These are phyloP conservation scores for Magnaporthiopsis poae DNA, from an alignment of 2,329 filamentous ascomycete genomes.

Conservation along the genomic window DNA sequence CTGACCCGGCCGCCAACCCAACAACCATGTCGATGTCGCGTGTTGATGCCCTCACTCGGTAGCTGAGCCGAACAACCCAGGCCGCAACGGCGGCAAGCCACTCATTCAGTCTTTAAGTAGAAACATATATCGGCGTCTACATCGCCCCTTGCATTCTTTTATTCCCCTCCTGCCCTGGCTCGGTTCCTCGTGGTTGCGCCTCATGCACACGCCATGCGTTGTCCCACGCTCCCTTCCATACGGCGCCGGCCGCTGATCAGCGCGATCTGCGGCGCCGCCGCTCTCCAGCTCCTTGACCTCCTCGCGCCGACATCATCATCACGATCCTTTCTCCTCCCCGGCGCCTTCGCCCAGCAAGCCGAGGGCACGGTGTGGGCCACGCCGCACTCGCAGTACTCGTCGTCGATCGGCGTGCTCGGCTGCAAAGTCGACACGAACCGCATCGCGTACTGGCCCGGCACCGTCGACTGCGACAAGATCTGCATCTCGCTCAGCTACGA, in stretches of 20 bases:
- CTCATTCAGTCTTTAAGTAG: conserved; percentile 1
- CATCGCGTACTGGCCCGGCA: conserved; percentile 49
- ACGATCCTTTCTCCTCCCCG: background rate
- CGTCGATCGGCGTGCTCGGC: conserved; percentile 47
- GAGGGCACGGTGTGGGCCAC: conserved; percentile 30
- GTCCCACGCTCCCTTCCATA: conserved; percentile 4
- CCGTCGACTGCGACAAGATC: conserved; percentile 44
- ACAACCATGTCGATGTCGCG: background rate
- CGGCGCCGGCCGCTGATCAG: conserved; percentile 4
- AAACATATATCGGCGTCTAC: background rate
- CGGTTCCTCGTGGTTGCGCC: too few species aligned
- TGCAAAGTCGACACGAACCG: conserved; percentile 53
- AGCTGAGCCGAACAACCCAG: background rate
- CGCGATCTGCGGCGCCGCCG: conserved; percentile 3
- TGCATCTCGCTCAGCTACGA: conserved; percentile 44
- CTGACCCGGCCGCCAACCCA: background rate
- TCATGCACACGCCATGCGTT: conserved; percentile 2
- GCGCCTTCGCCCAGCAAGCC: background rate
- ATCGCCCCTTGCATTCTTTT: conserved; percentile 3
- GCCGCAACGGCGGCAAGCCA: conserved; percentile 5
- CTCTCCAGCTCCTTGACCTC: background rate
- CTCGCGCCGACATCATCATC: background rate
- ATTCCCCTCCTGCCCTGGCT: background rate
- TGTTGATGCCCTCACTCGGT: background rate
- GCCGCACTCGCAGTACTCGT: conserved; percentile 47